These are phyloP conservation scores for Craterostigma plantagineum DNA, from an alignment of 257 asterid species.

Conservation along the genomic window DNA sequence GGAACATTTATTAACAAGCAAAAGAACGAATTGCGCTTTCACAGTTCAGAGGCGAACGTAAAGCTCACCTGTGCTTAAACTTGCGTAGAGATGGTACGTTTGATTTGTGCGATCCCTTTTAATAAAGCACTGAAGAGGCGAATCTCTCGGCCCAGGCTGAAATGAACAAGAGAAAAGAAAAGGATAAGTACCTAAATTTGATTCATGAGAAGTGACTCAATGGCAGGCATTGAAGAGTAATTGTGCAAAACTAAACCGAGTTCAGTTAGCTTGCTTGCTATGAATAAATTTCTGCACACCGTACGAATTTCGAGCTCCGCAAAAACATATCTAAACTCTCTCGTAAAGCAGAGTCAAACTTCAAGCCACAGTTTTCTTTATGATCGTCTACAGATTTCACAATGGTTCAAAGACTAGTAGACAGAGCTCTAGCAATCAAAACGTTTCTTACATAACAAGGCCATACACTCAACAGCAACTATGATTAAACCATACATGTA, in stretches of 20 bases:
- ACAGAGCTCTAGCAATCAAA: no score
- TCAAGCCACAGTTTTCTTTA: no score
- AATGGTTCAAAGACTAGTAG: no score
- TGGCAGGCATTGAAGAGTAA: background rate
- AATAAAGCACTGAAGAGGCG: constrained; percentile 67
- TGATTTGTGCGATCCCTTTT: constrained; percentile 57
- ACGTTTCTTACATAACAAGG: no score
- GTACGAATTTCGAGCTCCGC: no score
- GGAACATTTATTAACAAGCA: constrained; percentile 3
- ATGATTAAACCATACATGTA: no score
- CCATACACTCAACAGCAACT: no score
- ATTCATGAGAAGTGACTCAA: constrained; percentile 1
- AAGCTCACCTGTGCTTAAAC: constrained; percentile 58
- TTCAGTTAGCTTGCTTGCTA: no score
- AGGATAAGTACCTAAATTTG: background rate
- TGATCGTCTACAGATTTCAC: no score
- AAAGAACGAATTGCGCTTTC: constrained; percentile 1
- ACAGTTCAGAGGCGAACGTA: background rate
- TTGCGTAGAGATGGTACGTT: constrained; percentile 52
- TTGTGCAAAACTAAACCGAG: background rate
- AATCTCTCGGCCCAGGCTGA: constrained; percentile 95
- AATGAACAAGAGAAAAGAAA: constrained; percentile 6
- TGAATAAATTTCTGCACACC: no score
- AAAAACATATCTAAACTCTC: no score
- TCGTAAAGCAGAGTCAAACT: no score